These are phyloP conservation scores for Malbranchea zuffiana DNA, from an alignment of 2,329 filamentous ascomycete genomes.

Conservation along the genomic window DNA sequence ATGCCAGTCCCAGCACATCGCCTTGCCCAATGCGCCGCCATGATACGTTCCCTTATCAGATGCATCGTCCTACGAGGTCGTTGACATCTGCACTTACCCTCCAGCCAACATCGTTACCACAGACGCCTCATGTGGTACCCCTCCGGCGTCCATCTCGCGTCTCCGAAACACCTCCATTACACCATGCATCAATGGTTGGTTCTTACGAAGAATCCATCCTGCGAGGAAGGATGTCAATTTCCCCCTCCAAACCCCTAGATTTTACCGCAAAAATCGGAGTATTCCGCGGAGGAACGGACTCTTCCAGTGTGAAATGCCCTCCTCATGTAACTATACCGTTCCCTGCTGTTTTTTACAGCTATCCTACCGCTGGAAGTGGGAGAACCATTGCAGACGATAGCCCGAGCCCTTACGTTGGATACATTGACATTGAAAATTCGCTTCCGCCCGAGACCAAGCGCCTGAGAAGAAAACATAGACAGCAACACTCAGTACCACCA, in stretches of 20 bases:
- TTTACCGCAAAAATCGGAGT: constrained; percentile 95
- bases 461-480: constrained; percentile 31
- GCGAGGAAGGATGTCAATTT: constrained; percentile 90
- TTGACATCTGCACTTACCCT: constrained; percentile 50
- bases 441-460: constrained; percentile 43
- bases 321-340: constrained; percentile 84
- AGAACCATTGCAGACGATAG: constrained; percentile 63
- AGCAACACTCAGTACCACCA: constrained; percentile 13
- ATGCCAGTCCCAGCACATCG: constrained; percentile 36
- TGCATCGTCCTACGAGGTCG: constrained; percentile 67
- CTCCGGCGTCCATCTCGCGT: constrained; percentile 56
- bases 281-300: constrained; percentile 79
- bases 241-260: constrained; percentile 79
- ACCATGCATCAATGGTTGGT: constrained; percentile 91
- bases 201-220: constrained; percentile 97
- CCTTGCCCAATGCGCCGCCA: constrained; percentile 46
- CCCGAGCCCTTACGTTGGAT: constrained; percentile 89
- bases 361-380: constrained; percentile 56
- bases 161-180: constrained; percentile 64
- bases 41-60: constrained; percentile 55
- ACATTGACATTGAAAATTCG: constrained; percentile 79
- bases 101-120: constrained; percentile 38
- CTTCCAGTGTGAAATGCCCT: constrained; percentile 71
- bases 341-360: constrained; percentile 92
- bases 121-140: constrained; percentile 15